Conservation (phyloP, 108 stramenopile genomes). For the Nannochloropsis salina region DNA sequence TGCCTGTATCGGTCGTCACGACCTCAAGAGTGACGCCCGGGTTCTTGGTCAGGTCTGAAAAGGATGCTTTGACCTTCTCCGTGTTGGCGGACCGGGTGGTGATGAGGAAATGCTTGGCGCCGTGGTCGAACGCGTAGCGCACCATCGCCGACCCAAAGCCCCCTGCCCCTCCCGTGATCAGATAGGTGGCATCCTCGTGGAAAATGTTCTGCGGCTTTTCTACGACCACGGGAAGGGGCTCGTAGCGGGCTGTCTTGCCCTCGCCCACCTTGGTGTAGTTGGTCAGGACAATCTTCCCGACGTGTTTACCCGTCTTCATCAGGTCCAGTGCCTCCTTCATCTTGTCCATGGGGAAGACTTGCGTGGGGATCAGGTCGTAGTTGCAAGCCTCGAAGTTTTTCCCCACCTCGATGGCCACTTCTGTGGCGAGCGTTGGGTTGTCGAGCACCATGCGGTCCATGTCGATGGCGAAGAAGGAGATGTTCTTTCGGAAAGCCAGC, state of each 20-base stretch:
- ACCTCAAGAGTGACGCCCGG: neutral
- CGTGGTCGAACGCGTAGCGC: neutral
- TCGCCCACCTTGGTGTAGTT: neutral
- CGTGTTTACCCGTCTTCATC: constrained; percentile 20
- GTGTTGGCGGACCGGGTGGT: constrained; percentile 4
- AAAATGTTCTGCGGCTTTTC: neutral
- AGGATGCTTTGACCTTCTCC: neutral
- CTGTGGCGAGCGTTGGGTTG: neutral
- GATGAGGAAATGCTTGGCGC: constrained; percentile 15
- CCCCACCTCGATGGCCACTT: neutral
- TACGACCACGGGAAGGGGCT: neutral
- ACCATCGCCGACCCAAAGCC: constrained; percentile 24
- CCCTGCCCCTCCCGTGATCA: neutral
- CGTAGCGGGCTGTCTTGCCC: neutral
- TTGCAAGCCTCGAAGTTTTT: neutral
- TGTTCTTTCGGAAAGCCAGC: constrained; percentile 18
- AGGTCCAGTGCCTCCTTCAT: constrained; percentile 11
- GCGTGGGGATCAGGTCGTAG: constrained; percentile 12
- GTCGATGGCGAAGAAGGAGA: constrained; percentile 16
- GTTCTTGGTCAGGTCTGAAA: neutral
- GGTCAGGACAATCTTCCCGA: constrained; percentile 19
- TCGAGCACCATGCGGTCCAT: constrained; percentile 10
- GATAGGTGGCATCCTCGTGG: neutral
- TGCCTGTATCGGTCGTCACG: neutral
- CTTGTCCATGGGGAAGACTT: neutral